Evolutionary conservation across 768 basidiomycete genomes (phyloP), one percentile per base, ranked within the genome.

Genomic region (Multifurca ochricompacta): DNA sequence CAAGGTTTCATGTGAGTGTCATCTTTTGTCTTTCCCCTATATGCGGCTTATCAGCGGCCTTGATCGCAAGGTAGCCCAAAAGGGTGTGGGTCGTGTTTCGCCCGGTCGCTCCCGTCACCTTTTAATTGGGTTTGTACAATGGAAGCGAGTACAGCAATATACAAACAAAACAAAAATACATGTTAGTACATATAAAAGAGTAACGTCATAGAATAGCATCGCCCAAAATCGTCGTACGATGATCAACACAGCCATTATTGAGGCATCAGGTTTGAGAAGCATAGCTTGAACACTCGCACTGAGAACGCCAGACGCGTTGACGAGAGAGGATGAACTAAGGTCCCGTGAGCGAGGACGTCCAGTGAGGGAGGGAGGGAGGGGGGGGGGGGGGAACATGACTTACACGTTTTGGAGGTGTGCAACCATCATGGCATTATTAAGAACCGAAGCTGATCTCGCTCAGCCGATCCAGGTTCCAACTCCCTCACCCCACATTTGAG

Each of bases 331-430:
- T 14, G 59, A 63, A 23, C 62, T 66, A 48, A 32, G 41, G 18
- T 18, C n/a, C 5, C 30, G 28, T 45, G 43, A 50, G 40, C 21
- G 52, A 6, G 43, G 34, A 6, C 34, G 25, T n/a, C n/a, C 13
- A 10, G 41, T 47, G 19, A 45, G 56, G 4, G 37, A 9, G 6
- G 27, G 37, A 40, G 28, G 6, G 25, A 52, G 35, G 35, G n/a
- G n/a, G n/a, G n/a, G n/a, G n/a, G n/a, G n/a, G n/a, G n/a, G 4
- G 37, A 36, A n/a, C 19, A 3, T 31, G 1, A 71, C 79, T 64
- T 48, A 81, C 80, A 71, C 69, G 52, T 78, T 79, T 53, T 77
- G 74, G 4, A 82, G 60, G 53, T 75, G 75, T 0, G 69, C 63
- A 1, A 72, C 80, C 66, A 65, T 65, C 44, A 61, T 56, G 58